Percentiles rank a stretch among this genome's conserved stretches.
These are phyloP conservation scores for Boletus sp. DNA, from an alignment of 768 basidiomycete genomes.

Conservation along the genomic window DNA sequence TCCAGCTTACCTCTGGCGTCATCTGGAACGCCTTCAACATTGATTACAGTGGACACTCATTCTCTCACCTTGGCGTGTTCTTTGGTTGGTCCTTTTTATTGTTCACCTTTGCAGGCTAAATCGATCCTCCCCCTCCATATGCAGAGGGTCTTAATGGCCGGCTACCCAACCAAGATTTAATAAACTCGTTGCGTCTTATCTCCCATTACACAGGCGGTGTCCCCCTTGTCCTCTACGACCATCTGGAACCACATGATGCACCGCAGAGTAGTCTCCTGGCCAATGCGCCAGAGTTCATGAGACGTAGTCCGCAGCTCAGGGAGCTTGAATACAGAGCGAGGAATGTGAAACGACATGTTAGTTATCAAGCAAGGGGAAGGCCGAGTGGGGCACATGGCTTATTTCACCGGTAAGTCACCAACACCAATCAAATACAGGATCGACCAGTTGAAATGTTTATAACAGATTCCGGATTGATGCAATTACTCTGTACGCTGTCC, in stretches of 20 bases:
- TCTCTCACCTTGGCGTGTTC: constrained; percentile 93
- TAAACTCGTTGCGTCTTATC: constrained; percentile 78
- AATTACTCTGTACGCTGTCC: constrained; percentile 84
- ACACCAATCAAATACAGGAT: neutral
- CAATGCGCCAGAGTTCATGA: constrained; percentile 47
- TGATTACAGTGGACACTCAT: constrained; percentile 96
- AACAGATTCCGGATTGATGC: constrained; percentile 90
- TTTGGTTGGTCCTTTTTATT: constrained; percentile 57
- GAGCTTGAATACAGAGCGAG: constrained; percentile 56
- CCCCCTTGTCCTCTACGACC: constrained; percentile 79
- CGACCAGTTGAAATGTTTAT: neutral
- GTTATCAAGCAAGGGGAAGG: constrained; percentile 72
- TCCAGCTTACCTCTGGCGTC: constrained; percentile 72
- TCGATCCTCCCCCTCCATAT: neutral
- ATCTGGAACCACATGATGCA: constrained; percentile 50
- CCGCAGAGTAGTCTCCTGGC: constrained; percentile 32
- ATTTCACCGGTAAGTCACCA: constrained; percentile 68
- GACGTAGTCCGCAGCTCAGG: constrained; percentile 41
- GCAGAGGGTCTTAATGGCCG: constrained; percentile 94
- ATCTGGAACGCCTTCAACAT: constrained; percentile 95
- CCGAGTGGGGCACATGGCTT: constrained; percentile 89
- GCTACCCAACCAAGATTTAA: constrained; percentile 91
- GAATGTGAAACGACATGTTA: constrained; percentile 67
- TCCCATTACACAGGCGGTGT: constrained; percentile 71
- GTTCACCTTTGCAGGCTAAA: constrained; percentile 1